Evolutionary conservation across 2,329 filamentous ascomycete species (phyloP).

Genomic region (Fragosphaeria purpurea): DNA sequence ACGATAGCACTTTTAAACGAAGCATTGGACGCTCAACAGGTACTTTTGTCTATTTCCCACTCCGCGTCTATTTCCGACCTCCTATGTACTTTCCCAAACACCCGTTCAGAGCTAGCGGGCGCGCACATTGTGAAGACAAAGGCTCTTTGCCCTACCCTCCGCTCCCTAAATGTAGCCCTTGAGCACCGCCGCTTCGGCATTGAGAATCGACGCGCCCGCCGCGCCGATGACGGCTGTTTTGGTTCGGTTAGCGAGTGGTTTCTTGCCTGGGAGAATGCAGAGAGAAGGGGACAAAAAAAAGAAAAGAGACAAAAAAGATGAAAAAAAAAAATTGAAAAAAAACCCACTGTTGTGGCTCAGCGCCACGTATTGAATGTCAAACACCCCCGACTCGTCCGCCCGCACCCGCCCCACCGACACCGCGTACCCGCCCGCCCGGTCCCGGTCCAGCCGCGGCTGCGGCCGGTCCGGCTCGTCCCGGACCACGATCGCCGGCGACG

Average conservation of each 20-base stretch:
- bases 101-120: no score
- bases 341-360: slow-evolving; percentile 66
- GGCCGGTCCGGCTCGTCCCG: slow-evolving; percentile 86
- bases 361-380: slow-evolving; percentile 91
- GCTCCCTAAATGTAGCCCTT: slow-evolving; percentile 63
- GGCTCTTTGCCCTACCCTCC: not conserved
- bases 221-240: slow-evolving; percentile 71
- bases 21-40: no score
- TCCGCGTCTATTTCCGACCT: no score
- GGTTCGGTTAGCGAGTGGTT: slow-evolving; percentile 15
- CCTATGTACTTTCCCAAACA: no score
- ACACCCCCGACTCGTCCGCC: slow-evolving; percentile 78
- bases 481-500: slow-evolving; percentile 69
- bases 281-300: no score
- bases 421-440: slow-evolving; percentile 76
- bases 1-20: no score
- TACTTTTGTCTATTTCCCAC: no score
- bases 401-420: slow-evolving; percentile 83
- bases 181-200: slow-evolving; percentile 83
- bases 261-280: no score
- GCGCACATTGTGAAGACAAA: no score
- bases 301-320: not conserved
- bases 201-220: slow-evolving; percentile 90
- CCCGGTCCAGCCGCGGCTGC: slow-evolving; percentile 81
- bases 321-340: not conserved